Percentiles rank a stretch among this genome's conserved stretches.
Conservation (phyloP, 2,329 filamentous ascomycete species). For the Colletotrichum tofieldiae region DNA sequence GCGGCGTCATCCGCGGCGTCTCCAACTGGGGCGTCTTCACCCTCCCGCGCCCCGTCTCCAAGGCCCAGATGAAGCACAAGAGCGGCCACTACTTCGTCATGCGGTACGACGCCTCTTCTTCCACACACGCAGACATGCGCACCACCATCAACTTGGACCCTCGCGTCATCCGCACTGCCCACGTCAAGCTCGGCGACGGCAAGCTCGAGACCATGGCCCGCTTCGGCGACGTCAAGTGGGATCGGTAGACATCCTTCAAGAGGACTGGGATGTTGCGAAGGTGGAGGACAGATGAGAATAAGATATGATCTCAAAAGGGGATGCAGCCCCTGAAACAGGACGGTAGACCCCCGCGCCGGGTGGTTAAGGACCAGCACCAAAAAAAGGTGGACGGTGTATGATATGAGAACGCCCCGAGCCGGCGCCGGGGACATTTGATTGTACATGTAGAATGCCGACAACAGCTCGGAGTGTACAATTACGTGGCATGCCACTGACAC, state of each 20-base stretch:
- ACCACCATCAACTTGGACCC: slow-evolving; percentile 88
- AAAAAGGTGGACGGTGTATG: slow-evolving; percentile 33
- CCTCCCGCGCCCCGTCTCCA: slow-evolving; percentile 84
- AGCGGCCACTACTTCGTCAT: slow-evolving; percentile 97
- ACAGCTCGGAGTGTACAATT: slow-evolving; percentile 36
- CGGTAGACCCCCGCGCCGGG: not conserved
- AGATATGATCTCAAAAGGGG: not conserved
- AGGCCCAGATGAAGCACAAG: slow-evolving; percentile 87
- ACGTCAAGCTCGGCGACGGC: slow-evolving; percentile 86
- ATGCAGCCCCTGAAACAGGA: not conserved
- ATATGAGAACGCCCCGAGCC: slow-evolving; percentile 26
- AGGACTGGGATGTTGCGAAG: slow-evolving; percentile 39
- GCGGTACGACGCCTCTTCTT: slow-evolving; percentile 88
- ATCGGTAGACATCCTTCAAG: slow-evolving; percentile 46
- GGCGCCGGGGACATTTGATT: slow-evolving; percentile 16
- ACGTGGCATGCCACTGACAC: slow-evolving; percentile 25
- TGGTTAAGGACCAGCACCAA: not conserved
- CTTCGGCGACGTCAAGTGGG: slow-evolving; percentile 68
- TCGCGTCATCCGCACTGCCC: slow-evolving; percentile 87
- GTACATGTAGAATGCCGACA: slow-evolving; percentile 22
- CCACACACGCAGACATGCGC: slow-evolving; percentile 82
- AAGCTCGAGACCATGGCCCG: slow-evolving; percentile 67
- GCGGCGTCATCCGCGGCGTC: slow-evolving; percentile 92
- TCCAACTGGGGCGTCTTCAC: slow-evolving; percentile 96
- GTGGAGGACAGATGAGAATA: not conserved